Evolutionary conservation across 202 grass and related monocot genomes (phyloP), one percentile per base, ranked within the genome.

Genomic region (Elaeis oleifera): DNA sequence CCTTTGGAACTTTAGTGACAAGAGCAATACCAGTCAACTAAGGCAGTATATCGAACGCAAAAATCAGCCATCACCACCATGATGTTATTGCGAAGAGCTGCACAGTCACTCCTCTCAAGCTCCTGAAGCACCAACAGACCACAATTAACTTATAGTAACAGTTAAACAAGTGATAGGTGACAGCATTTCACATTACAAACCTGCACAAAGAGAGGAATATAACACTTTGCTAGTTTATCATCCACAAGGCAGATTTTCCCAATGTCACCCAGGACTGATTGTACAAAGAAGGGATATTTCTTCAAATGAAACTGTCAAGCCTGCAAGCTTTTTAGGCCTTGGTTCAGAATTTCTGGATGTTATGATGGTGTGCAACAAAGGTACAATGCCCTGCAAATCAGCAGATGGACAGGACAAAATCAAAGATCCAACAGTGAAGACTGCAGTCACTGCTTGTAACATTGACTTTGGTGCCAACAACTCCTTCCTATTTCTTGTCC

Each of bases 141-240:
- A 29, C 53, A 68, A 53, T 44, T 3, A 61, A 53, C 31, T 60
- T 56, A 52, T 15, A 63, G 9, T 23, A 32, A 32, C 6, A 51
- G 51, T 60, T 18, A 51, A 48, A 84, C 70, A 59, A 63, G 16
- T 39, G 67, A 23, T 49, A 31, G 70, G 15, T 57, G 65, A 32
- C 18, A 27, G 39, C 55, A 59, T 3, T 4, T 22, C 19, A 11
- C 71, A 60, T 63, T 27, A 32, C 74, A 69, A 14, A 96, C 91
- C 91, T 96, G 87, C 73, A 91, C 84, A 79, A 96, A 96, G 54
- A 96, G 80, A 68, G 91, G 91, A 72, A 90, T 96, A 71, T 96
- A 96, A 28, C 68, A 58, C 61, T 96, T 96, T 56, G 91, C 91
- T 54, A 85, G 13, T 75, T 96, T 96, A 74, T 89, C 87, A 69